Evolutionary conservation across 768 basidiomycete species (phyloP), one percentile per base, ranked within the genome.

Genomic region (Suillus alpinus): DNA sequence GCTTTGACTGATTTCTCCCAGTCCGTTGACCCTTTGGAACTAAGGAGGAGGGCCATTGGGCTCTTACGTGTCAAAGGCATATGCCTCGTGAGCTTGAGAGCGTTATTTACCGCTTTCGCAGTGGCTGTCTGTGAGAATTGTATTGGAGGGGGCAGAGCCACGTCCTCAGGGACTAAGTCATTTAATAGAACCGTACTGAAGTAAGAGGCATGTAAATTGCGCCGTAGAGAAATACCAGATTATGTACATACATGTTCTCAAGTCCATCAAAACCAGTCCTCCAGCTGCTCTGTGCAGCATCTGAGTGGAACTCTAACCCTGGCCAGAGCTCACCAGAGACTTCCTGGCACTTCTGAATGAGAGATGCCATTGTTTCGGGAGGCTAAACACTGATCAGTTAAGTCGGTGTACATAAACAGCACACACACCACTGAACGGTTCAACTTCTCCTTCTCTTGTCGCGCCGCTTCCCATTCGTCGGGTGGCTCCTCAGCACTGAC

Each of bases 1-100:
- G 82, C 75, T 70, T 84, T 89, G 0, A 91, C 75, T 18, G 86
- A 81, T 6, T 79, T 79, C 69, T 92, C 88, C 92, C 92, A 93
- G 23, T 89, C 84, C 20, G 83, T 82, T 5, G 88, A 87, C 1
- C 90, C 90, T 71, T 88, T 91, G 0, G 87, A 84, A 6, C 84
- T 78, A 44, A 90, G 68, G 64, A 89, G 86, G 59, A 85, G 77
- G n/a, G 87, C 80, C 69, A 94, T 79, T 2, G 91, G 91, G 63
- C 91, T 90, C 31, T 66, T 70, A 18, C 79, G 80, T 4, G 85
- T 79, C 26, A 83, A 68, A 4, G 83, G 72, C 50, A 80, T 70
- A 65, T 89, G 83, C 61, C 86, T 82, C 0, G 90, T 90, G 55
- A 88, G 72, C 50, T 84, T 85, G 20, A 92, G 73, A 10, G 87